Base-by-base conservation (phyloP, 2,329 filamentous ascomycete species). In the Acephala macrosclerotiorum region DNA sequence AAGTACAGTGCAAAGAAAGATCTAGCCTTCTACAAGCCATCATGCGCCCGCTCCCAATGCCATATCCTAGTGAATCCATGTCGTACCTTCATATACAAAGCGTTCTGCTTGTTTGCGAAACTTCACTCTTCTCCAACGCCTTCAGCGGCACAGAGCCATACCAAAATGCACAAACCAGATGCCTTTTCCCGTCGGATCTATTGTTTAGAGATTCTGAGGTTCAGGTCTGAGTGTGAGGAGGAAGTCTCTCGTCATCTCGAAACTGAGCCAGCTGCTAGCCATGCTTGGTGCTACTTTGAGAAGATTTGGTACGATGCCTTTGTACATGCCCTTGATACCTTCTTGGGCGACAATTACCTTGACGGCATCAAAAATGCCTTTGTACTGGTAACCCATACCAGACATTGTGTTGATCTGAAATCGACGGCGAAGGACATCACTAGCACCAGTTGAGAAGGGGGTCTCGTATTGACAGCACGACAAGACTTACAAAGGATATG, bases 381-480 rank as follows among this genome's bases (percentile, higher is more conserved):
- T 94, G 82, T 99, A 99, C 77, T 95, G 89, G 80, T 97, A 98
- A 59, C 96, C 96, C 89, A 99, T 95, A 60, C 96, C 96, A 57
- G 92, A 93, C 96, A 99, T 99, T 61, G 96, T 97, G 80, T 99
- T 99, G 81, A 99, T 96, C 77, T 99, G 96, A 78, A 99, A 99
- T 59, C 96, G 88, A 66, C 96, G 89, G 36, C 96, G 92, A 62
- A 99, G 84, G 2, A 99, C 95, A 77, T 97, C 94, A 77, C 93
- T 96, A 67, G 57, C 11, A 16, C 60, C 35, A 76, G 66, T 77
- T 76, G 74, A 68, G 47, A 2, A 26, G 45, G 65, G 72, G 58
- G 35, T 68, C 11, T 9, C 25, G 9, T 38, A 33, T 3, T 25
- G 35, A 20, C 8, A n/a, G 5, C 16, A 2, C 38, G 20, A 36